phyloP scores from a whole-genome alignment of 2,329 filamentous ascomycete species.

The Arthrocladium fulminans region DNA sequence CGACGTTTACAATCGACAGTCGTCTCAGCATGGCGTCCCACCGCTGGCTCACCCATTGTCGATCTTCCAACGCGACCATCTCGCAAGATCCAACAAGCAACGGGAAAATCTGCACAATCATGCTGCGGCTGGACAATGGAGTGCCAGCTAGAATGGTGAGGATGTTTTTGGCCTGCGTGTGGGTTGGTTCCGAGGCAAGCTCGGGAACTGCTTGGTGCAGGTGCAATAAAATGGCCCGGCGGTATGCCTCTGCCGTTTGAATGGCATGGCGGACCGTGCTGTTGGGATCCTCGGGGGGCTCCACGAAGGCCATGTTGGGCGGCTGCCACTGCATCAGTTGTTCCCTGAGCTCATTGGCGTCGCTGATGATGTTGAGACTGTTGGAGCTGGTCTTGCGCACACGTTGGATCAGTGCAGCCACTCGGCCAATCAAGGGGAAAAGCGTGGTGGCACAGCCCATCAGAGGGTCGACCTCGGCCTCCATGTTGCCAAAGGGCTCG shows the following conservation, averaged over 20 bases:
- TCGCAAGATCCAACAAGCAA: slow-evolving; percentile 60
- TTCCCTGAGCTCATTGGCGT: slow-evolving; percentile 54
- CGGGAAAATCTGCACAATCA: slow-evolving; percentile 62
- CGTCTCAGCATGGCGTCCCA: slow-evolving; percentile 54
- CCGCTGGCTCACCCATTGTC: slow-evolving; percentile 54
- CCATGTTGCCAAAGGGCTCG: slow-evolving; percentile 28
- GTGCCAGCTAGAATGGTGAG: slow-evolving; percentile 55
- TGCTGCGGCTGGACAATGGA: slow-evolving; percentile 51
- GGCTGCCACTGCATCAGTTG: slow-evolving; percentile 54
- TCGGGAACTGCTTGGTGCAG: slow-evolving; percentile 61
- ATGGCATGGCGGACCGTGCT: slow-evolving; percentile 55
- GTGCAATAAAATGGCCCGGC: slow-evolving; percentile 57
- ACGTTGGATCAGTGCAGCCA: slow-evolving; percentile 56
- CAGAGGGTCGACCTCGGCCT: slow-evolving; percentile 57
- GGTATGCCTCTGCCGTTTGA: slow-evolving; percentile 59
- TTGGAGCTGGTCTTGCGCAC: slow-evolving; percentile 50
- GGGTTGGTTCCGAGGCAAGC: slow-evolving; percentile 50
- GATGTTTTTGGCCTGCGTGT: slow-evolving; percentile 53
- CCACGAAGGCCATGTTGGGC: slow-evolving; percentile 43
- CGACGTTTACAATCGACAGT: slow-evolving; percentile 59
- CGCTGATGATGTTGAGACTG: slow-evolving; percentile 51
- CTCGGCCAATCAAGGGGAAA: slow-evolving; percentile 59
- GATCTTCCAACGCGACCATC: slow-evolving; percentile 49
- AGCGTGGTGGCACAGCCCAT: slow-evolving; percentile 61
- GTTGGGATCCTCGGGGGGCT: slow-evolving; percentile 55